A percentile compares a stretch with the other conserved stretches of the same genome.
These are phyloP conservation scores for Suillus placidus DNA, from an alignment of 768 basidiomycete genomes.

Conservation along the genomic window DNA sequence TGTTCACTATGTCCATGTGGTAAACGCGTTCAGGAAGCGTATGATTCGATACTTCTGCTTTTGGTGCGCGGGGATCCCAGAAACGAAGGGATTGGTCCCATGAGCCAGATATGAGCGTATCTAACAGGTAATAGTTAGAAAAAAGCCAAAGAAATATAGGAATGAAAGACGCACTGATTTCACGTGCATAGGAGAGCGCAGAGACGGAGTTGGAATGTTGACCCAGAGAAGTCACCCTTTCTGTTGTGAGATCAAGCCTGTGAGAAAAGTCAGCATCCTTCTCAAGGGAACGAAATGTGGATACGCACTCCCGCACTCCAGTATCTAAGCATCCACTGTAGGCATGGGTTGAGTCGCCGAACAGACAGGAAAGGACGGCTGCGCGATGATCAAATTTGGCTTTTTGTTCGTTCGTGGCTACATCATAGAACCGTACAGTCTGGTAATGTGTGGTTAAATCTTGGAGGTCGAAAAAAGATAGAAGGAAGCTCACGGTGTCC, in stretches of 20 bases:
- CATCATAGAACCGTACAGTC: constrained; percentile 62
- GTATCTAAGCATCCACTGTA: constrained; percentile 91
- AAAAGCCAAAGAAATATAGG: background rate
- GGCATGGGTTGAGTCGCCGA: constrained; percentile 62
- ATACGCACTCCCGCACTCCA: constrained; percentile 74
- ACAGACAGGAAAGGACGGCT: constrained; percentile 83
- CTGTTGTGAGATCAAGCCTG: constrained; percentile 78
- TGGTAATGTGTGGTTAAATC: constrained; percentile 43
- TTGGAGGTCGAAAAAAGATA: constrained; percentile 28
- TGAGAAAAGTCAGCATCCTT: background rate
- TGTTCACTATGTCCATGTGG: constrained; percentile 74
- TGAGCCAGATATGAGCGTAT: constrained; percentile 79
- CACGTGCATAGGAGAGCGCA: constrained; percentile 67
- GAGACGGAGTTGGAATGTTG: constrained; percentile 83
- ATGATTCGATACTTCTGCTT: constrained; percentile 58
- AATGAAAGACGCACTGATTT: constrained; percentile 54
- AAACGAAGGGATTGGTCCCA: constrained; percentile 91
- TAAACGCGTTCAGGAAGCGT: constrained; percentile 84
- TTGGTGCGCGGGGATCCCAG: constrained; percentile 77
- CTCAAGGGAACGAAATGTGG: background rate
- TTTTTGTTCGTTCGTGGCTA: constrained; percentile 61
- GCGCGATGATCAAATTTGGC: constrained; percentile 89
- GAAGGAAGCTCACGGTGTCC: constrained; percentile 63
- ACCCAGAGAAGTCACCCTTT: constrained; percentile 74
- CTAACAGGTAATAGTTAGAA: constrained; percentile 38